Conservation (phyloP, 176 grass and related monocot genomes). For the maize (Zea mays) region Zm-B73-REFERENCE-NAM-5.0 NC_050098.1:36495001-36495500, state of each 20-base stretch:
- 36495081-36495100: neutral
- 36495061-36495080: neutral
- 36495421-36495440: conserved; percentile 27
- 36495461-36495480: neutral
- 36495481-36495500: conserved; percentile 2
- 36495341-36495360: conserved; percentile 28
- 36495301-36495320: conserved; percentile 32
- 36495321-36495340: conserved; percentile 25
- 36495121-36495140: conserved; percentile 67
- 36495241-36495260: conserved; percentile 29
- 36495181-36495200: conserved; percentile 72
- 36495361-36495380: conserved; percentile 60
- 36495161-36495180: conserved; percentile 67
- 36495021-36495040: too few relatives aligned
- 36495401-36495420: neutral
- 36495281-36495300: conserved; percentile 38
- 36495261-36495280: conserved; percentile 40
- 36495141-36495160: conserved; percentile 42
- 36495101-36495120: conserved; percentile 46
- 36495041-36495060: neutral
- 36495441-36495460: neutral
- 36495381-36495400: neutral
- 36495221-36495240: conserved; percentile 23
- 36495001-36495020: neutral
- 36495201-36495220: conserved; percentile 39